Base-by-base conservation (phyloP, 306 rosid species). In the Prosopis cineraria region DNA sequence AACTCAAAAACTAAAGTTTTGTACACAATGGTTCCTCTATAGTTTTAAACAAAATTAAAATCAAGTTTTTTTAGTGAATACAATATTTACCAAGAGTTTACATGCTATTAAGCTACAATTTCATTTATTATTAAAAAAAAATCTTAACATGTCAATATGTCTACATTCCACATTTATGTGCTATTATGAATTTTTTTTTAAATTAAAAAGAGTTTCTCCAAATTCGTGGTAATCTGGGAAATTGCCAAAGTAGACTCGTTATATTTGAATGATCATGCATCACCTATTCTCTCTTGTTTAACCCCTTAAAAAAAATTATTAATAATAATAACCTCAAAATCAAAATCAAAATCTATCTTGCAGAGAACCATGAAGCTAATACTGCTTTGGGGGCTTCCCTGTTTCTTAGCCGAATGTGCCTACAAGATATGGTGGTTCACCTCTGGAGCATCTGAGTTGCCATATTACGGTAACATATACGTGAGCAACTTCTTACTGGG, bases 361-460 rank as follows among this genome's bases (percentile, higher is more conserved):
- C 93, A 95, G 98, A 78, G 76, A 76, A 92, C 98, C 17, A 62
- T 74, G 88, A 89, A 85, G 79, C 78, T 92, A 50, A 86, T 91
- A 39, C 75, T 82, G 70, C 53, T 83, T 17, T 79, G 93, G 78
- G 83, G 92, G 47, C 82, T 92, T 73, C 86, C 93, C 8, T 87
- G 87, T 78, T 91, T 89, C 74, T 30, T 78, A 63, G 90, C 86
- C 3, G 91, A 88, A 78, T 78, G 86, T 81, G 90, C 52, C 12
- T 95, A 95, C 89, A 95, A 92, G 80, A 81, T 95, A 56, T 95
- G 98, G 98, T 95, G 98, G 98, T 95, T 84, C 40, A 39, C 76
- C 44, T 85, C 98, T 45, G 98, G 98, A 81, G 81, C 83, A 50
- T 60, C 84, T 2, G 53, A 89, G 37, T 73, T 92, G 45, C 98